Evolutionary conservation across 1,139 yeast genomes (phyloP), one percentile per base, ranked within the genome.

Genomic region (Kodamaea sp.): DNA sequence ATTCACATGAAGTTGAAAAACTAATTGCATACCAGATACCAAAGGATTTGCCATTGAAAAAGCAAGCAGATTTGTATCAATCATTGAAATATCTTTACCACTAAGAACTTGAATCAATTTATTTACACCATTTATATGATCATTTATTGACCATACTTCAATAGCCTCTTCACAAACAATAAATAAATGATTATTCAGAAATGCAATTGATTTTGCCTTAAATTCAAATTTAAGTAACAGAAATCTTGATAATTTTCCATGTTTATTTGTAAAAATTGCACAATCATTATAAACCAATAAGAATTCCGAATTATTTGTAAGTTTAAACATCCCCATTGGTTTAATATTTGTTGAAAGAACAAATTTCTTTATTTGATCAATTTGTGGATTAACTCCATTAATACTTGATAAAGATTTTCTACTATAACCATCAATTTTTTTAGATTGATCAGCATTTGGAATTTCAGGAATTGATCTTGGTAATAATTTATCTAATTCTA

Each of bases 41-140:
- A 65, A 63, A 0, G 96, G 96, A 55, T 87, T 89, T 9, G 90
- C 88, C 70, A 85, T 67, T 2, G 73, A 62, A 26, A 84, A 62
- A 32, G 72, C 67, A 23, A 81, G 64, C 36, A 65, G 65, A 5
- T 74, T 74, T 24, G 58, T 57, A 29, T 66, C 67, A 20, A 81
- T 50, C 48, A 79, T 55, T 27, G 61, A 62, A 27, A 83, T 70
- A 42, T 79, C 81, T 53, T 82, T 84, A 9, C 95, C 95, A 6
- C 81, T 74, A 30, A 87, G 70, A 7, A 86, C 84, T 57, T 88
- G 96, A 32, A 79, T 73, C 23, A 88, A 74, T 32, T 71, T 70
- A 39, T 78, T 77, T 20, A 73, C 54, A 2, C 78, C 69, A 26
- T 64, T 65, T 24, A 66, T 68, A 42, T 69, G 70, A 40, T 80